These are phyloP conservation scores for Syzygium aqueum DNA, from an alignment of 345 rosid species.

Conservation along the genomic window DNA sequence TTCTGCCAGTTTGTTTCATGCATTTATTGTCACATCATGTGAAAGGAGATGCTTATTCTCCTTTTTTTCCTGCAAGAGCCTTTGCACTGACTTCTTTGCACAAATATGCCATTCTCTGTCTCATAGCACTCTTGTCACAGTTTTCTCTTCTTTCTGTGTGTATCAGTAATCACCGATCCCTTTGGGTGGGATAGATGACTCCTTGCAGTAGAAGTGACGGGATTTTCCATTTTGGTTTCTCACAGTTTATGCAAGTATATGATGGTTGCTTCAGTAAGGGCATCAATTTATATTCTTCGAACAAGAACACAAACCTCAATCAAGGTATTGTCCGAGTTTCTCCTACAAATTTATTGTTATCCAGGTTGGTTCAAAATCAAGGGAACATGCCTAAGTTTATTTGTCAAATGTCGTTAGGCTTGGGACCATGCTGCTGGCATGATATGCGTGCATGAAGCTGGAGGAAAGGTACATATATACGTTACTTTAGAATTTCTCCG, in stretches of 20 bases:
- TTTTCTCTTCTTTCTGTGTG: background rate
- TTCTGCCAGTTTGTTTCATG: background rate
- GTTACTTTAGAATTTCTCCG: background rate
- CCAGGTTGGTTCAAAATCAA: background rate
- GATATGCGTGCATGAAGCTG: conserved; percentile 82
- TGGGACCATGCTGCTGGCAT: conserved; percentile 98
- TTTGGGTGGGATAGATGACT: background rate
- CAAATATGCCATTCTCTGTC: background rate
- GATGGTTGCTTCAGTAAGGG: conserved; percentile 70
- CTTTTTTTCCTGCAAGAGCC: background rate
- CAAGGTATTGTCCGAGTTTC: conserved; percentile 25
- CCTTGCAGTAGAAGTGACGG: background rate
- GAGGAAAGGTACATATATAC: conserved; percentile 62
- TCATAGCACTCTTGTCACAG: background rate
- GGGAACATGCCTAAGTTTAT: background rate
- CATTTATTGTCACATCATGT: background rate
- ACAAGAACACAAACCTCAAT: conserved; percentile 23
- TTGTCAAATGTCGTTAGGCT: conserved; percentile 26
- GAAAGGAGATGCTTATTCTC: background rate
- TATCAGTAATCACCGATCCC: background rate
- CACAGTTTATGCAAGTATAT: conserved; percentile 69
- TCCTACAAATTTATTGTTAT: background rate
- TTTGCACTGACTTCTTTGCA: background rate
- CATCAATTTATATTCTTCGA: conserved; percentile 40
- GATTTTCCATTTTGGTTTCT: background rate